Base-by-base conservation (phyloP, 352 stramenopile species). In the Phytophthora capsici region DNA sequence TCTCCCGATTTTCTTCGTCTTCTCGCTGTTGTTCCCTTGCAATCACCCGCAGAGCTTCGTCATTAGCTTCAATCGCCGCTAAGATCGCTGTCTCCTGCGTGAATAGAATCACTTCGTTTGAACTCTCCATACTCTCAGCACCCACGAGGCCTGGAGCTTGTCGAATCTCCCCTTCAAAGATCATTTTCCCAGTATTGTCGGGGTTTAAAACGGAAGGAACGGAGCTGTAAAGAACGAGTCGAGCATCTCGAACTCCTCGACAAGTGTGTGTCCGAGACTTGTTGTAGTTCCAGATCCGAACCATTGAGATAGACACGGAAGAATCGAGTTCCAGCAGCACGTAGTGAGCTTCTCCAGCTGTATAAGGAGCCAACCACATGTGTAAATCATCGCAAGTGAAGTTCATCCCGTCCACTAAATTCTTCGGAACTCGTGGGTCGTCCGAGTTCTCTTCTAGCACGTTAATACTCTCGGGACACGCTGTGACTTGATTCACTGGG, bases 201-300 rank as follows among this genome's bases (percentile, higher is more conserved):
- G 26, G 30, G 0, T 44, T 41, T 12, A 57, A 32, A 14, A 36
- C 13, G 0, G 25, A 46, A 22, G 78, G 84, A 28, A 36, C 17
- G 1, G 56, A 43, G 12, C 69, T 45, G 40, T 70, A 73, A n/a
- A 97, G 46, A 17, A 83, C 46, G 1, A 97, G 30, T 6, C 84
- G 73, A n/a, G 87, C 75, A 6, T 80, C 62, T 7, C 80, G 73
- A 40, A 86, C 85, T 1, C 84, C 88, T 22, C 90, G 85, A 54
- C 73, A 90, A 13, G 80, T 96, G 26, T 96, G 85, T 1, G 88
- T 86, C 8, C 91, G 75, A 46, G 83, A 95, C 58, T 97, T 97
- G 68, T 97, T 97, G 73, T 98, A 98, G 64, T 98, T 98, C 92
- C 91, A 98, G 16, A 98, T 54, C 14, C 89, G 83, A 2, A 98